Evolutionary conservation across 495 filamentous ascomycete species (phyloP), one percentile per base, ranked within the genome.

Genomic region (Cercophora newfieldiana): DNA sequence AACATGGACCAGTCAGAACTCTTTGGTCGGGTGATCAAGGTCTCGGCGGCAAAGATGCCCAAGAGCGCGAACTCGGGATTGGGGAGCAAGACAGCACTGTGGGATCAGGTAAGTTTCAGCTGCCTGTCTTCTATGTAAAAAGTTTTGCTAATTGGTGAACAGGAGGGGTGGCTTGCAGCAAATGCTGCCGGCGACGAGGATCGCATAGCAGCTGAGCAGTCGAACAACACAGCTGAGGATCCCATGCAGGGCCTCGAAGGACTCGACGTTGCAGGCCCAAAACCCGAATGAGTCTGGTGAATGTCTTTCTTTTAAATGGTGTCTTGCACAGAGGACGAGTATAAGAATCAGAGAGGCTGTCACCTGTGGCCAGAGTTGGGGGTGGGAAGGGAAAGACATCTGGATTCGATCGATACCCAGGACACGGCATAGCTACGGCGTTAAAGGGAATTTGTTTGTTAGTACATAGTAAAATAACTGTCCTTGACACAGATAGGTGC

Each of bases 1-100:
- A 99, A 99, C 77, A 97, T 98, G 96, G 92, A 99, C 71, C 93
- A 96, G 72, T 89, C 93, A 66, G 93, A 97, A 81, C 83, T 99
- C n/a, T 97, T 92, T 74, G 96, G 94, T 1, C 85, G 91, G 30
- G 90, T 95, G 2, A 89, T 99, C 77, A 96, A 91, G 75, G 95
- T 98, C 19, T 92, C 92, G 16, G 84, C 88, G 37, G 95, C 96
- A 28, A 99, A 97, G 78, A 88, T 93, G 26, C 93, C 94, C 67
- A 97, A 96, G 83, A 92, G 94, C 58, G 85, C 84, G 56, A 91
- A 90, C 60, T 91, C 94, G 71, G 91, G 93, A 16, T 74, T 99
- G 12, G 94, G 94, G 30, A 92, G 90, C 79, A 96, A 92, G 81
- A 97, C 90, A n/a, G 96, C 95, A 8, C 85, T 99, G 65, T 99